Evolutionary conservation across 257 asterid species (phyloP), one percentile per base, ranked within the genome.

Genomic region (Nicotiana sylvestris): DNA sequence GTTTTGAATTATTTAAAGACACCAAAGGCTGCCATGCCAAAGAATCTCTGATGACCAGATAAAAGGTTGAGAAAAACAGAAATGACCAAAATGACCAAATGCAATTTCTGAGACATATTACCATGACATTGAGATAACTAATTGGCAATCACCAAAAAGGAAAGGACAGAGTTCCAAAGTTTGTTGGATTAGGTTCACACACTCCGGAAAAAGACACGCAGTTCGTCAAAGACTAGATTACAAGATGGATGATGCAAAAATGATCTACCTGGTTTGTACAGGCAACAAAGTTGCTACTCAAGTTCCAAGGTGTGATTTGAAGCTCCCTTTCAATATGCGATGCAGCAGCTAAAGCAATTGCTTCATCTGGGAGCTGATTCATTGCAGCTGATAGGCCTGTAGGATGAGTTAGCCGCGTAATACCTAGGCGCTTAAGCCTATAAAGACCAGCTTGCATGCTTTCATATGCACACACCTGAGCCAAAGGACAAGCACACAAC

Each of bases 321-420:
- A 96, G 93, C 89, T 96, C 99, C 88, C 99, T 93, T 91, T 96
- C 99, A 82, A 96, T 91, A 89, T 96, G 99, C 61, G 99, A 92
- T 66, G 99, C 99, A 69, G 98, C 98, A 81, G 99, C 99, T 89
- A 96, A 89, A 84, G 99, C 86, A 84, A 96, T 91, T 67, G 99
- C 99, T 91, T 96, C 99, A 90, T 91, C 97, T 62, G 99, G 99
- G 89, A 96, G 98, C 93, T 93, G 99, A 89, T 91, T 96, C 99
- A 96, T 92, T 81, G 99, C 99, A 82, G 99, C 87, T 37, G 96
- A 89, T 88, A 96, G 96, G 64, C 99, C 99, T 37, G 91, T 78
- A 30, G 98, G 97, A 51, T 83, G 88, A 77, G 91, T 94, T 84
- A 94, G 87, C 87, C 93, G 92, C 46, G 98, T 90, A 85, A 96